Percentiles rank a stretch among this genome's conserved stretches.
phyloP scores from a whole-genome alignment of 2,329 filamentous ascomycete species.

The Graphiopsis chlorocephala region DNA sequence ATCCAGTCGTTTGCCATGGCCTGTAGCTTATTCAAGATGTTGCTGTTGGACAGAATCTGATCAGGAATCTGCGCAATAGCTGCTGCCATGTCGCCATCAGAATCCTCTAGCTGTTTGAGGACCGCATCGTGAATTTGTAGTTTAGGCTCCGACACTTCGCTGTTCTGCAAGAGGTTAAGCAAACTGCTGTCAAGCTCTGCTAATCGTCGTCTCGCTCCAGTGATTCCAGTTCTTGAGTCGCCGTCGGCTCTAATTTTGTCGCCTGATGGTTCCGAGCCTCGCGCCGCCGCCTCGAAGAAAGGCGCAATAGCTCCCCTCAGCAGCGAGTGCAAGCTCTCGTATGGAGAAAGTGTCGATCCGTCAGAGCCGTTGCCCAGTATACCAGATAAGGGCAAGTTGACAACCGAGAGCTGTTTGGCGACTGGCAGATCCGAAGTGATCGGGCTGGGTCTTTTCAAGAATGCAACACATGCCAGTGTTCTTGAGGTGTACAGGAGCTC shows the following conservation, averaged over 20 bases:
- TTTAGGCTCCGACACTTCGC: conserved; percentile 91
- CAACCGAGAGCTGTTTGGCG: conserved; percentile 84
- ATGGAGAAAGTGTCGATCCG: conserved; percentile 62
- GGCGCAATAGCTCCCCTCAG: conserved; percentile 89
- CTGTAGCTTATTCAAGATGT: conserved; percentile 90
- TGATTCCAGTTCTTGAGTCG: conserved; percentile 90
- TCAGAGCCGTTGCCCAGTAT: conserved; percentile 56
- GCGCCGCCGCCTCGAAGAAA: conserved; percentile 96
- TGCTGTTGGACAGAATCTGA: conserved; percentile 78
- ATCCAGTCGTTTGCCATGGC: conserved; percentile 97
- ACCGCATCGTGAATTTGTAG: conserved; percentile 86
- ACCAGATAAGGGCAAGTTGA: conserved; percentile 82
- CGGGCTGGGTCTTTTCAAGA: conserved; percentile 84
- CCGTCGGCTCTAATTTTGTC: conserved; percentile 73
- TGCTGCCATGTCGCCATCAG: conserved; percentile 63
- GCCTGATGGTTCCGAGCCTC: conserved; percentile 67
- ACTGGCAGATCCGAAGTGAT: conserved; percentile 82
- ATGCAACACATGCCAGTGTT: conserved; percentile 81
- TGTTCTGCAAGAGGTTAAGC: conserved; percentile 91
- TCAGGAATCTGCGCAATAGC: conserved; percentile 75
- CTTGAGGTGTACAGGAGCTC: conserved; percentile 77
- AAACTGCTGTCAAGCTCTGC: conserved; percentile 90
- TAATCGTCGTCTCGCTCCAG: conserved; percentile 95
- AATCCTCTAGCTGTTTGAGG: conserved; percentile 76
- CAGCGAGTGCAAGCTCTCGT: conserved; percentile 87